Evolutionary conservation across 768 basidiomycete genomes (phyloP), one percentile per base, ranked within the genome.

Genomic region (Tylopilus subfusipes): DNA sequence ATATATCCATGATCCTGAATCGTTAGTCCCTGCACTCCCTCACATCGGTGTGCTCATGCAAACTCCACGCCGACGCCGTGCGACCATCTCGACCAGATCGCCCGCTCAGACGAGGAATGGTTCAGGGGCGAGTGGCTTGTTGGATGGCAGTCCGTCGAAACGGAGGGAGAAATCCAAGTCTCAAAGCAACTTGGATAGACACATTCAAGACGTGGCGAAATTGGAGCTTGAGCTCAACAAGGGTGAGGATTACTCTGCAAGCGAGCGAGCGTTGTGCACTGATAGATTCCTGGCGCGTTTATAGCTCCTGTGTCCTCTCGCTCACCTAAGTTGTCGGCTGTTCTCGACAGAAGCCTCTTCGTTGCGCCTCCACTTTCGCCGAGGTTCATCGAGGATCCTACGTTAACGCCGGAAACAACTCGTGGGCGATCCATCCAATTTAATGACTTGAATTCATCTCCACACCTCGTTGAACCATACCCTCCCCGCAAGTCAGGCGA

Each of bases 321-420:
- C n/a, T 75, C 82, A 4, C 78, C 77, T 25, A 65, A 82, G 6
- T 75, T 91, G 24, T 87, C 86, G 6, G 73, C 85, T 25, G 77
- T 90, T 30, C 67, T 92, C 18, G 87, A 91, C 65, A 79, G 81
- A 54, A 84, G 76, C 57, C 63, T 88, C 33, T 89, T 91, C 65
- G 79, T 90, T 47, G 80, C 82, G 7, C 75, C 82, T 5, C 76
- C 80, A 3, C 50, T 76, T 30, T 61, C 62, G 6, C 59, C 61
- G 6, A 72, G 73, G 31, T 73, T 73, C 12, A 69, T 69, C 5
- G 77, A 80, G 44, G 68, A 76, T 44, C 68, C 67, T 8, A 61
- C 63, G 52, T 63, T 66, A 55, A 65, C 67, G 11, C 58, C 69
- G 21, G 61, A 65, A 29, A 31, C 42, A 9, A 48, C 49, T 5